Evolutionary conservation across 352 stramenopile species (phyloP).

Genomic region (Globisporangium middletonii): DNA sequence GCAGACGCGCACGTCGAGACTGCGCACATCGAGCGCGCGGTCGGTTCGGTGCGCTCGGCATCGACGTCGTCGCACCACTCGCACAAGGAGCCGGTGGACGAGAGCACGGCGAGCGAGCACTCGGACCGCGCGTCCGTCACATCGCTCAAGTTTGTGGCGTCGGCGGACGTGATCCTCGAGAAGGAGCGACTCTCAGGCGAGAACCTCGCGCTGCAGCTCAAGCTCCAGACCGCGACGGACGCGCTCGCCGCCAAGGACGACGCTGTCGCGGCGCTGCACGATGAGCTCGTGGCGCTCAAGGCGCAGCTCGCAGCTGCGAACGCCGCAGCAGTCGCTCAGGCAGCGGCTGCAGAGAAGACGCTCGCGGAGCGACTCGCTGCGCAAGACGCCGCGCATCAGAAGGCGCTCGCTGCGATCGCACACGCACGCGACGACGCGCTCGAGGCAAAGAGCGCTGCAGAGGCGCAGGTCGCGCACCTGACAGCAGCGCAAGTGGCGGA

Average conservation of each 20-base stretch:
- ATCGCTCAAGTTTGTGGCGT: conserved; percentile 11
- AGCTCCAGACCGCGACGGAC: conserved; percentile 24
- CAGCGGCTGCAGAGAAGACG: conserved; percentile 16
- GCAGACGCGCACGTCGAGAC: background rate
- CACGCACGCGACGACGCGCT: background rate
- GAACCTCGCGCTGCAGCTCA: conserved; percentile 28
- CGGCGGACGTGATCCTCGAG: conserved; percentile 25
- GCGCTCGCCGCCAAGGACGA: conserved; percentile 25
- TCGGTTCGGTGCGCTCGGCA: background rate
- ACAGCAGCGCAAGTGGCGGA: background rate
- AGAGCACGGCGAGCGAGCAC: conserved; percentile 8
- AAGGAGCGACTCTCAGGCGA: conserved; percentile 36
- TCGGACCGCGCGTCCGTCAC: conserved; percentile 10
- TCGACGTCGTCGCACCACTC: conserved; percentile 7
- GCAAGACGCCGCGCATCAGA: conserved; percentile 9
- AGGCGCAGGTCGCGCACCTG: conserved; percentile 2
- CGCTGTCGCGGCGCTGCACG: conserved; percentile 16
- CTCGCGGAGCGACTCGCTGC: conserved; percentile 20
- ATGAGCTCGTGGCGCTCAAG: conserved; percentile 20
- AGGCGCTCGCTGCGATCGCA: conserved; percentile 4
- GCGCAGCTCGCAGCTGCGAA: conserved; percentile 29
- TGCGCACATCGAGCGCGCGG: background rate
- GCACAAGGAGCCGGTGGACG: conserved; percentile 8
- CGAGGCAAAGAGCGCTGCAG: background rate
- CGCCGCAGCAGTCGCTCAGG: conserved; percentile 21